Evolutionary conservation across 257 asterid genomes (phyloP), one percentile per base, ranked within the genome.

Genomic region (Mentha longifolia): DNA sequence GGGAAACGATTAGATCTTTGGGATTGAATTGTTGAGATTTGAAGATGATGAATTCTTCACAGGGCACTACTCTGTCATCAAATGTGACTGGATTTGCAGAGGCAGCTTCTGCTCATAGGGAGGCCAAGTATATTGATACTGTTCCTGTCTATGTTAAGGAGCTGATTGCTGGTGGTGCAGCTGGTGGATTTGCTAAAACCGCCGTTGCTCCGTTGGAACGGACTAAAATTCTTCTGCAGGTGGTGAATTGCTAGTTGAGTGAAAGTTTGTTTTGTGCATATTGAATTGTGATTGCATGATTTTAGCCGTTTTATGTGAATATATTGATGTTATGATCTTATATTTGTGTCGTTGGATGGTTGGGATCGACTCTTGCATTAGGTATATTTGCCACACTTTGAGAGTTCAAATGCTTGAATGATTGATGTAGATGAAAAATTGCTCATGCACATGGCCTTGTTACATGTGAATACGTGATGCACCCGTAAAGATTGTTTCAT

Each of bases 121-220:
- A 85, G 59, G 81, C 80, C 65, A 81, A 80, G 16, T 86, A 71
- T 74, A 45, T 95, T 12, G 97, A 92, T 76, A 52, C 63, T 42
- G 80, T 95, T 76, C 99, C 99, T 10, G 74, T 87, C 11, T 95
- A 86, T 79, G 98, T 86, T 25, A 95, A 88, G 85, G 99, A 95
- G 84, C 78, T 95, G 76, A 95, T 95, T 77, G 97, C 99, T 70
- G 99, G 99, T 17, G 99, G 98, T 43, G 84, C 96, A 16, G 98
- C 99, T 47, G 99, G 99, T 39, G 99, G 90, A 12, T 55, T 92
- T 73, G 94, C 99, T 31, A 95, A 95, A 80, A 92, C 99, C 20
- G 89, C 85, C 0, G 95, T 95, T 80, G 98, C 99, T 69, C 99
- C 99, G 0, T 77, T 95, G 75, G 99, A 95, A 68, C 89, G 98